Evolutionary conservation across 2,329 filamentous ascomycete species (phyloP), one percentile per base, ranked within the genome.

Genomic region (Hypoxylon sp.): DNA sequence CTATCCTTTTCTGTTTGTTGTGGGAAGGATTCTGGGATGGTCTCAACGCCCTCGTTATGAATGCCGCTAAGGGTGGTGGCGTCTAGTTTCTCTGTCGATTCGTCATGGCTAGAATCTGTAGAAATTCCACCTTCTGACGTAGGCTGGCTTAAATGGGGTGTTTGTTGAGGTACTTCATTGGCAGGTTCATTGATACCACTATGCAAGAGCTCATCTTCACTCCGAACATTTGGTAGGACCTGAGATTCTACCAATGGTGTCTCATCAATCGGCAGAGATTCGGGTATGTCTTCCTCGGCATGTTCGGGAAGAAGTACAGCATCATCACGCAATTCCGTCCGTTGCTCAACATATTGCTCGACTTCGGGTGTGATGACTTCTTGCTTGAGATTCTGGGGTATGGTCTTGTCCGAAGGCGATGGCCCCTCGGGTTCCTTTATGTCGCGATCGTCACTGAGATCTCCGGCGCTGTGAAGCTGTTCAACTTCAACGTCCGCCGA

Each of bases 1-100:
- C 5, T 24, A n/a, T 22, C 26, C 11, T 65, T 26, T 10, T 55
- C 47, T 35, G n/a, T 42, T 62, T 44, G 31, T 42, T 47, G 61
- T 14, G 42, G 48, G 11, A 46, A 6, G n/a, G 39, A 4, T 29
- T 44, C 48, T 14, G 59, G 37, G 31, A 39, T 26, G 19, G 19
- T 44, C n/a, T 63, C 19, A 14, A 35, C 4, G 4, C 58, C 59
- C 8, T 53, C 29, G 14, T 26, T 42, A 47, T 62, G 53, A 14
- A 59, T 50, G 48, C 44, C 9, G 29, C 47, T 42, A 19, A 48
- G 17, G 31, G 22, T 52, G 3, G 57, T 55, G 19, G 46, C 46
- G 9, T 54, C 51, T 2, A 29, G 24, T 47, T 54, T 22, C 24
- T 53, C 52, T 22, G 29, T 22, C 39, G 52, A 19, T 22, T 62